Conservation (phyloP, 2,329 filamentous ascomycete species). For the Sphaerostilbella broomeana region DNA sequence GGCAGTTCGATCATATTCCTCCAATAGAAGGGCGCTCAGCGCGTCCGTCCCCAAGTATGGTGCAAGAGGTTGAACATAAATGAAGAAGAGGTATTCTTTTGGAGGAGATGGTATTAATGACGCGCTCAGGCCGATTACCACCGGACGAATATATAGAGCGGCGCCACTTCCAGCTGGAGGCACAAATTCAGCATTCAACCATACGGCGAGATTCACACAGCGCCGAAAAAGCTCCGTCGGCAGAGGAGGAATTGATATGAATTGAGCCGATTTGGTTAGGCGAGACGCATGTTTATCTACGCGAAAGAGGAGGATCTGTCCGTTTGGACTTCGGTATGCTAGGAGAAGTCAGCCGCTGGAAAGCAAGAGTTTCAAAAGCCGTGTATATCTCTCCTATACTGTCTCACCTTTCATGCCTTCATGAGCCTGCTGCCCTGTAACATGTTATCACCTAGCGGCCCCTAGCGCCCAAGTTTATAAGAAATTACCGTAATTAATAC, state of each 20-base stretch:
- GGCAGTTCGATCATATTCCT: constrained; percentile 63
- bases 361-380: no score
- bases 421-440: constrained; percentile 11
- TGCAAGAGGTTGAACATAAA: constrained; percentile 59
- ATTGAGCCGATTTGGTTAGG: constrained; percentile 4
- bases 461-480: not conserved
- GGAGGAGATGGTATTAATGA: constrained; percentile 3
- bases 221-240: constrained; percentile 53
- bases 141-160: constrained; percentile 60
- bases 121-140: constrained; percentile 47
- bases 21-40: constrained; percentile 58
- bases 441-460: not conserved
- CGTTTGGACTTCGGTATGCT: constrained; percentile 5
- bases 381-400: no score
- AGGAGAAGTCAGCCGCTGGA: no score
- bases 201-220: constrained; percentile 54
- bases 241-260: constrained; percentile 55
- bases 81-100: constrained; percentile 57
- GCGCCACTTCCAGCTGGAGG: constrained; percentile 57
- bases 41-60: constrained; percentile 60
- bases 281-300: constrained; percentile 2
- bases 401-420: constrained; percentile 11
- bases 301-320: constrained; percentile 1
- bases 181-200: constrained; percentile 59
- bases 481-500: constrained; percentile 9